Conservation (phyloP, 805 yeast genomes). For the Barnettozyma siamensis region DNA sequence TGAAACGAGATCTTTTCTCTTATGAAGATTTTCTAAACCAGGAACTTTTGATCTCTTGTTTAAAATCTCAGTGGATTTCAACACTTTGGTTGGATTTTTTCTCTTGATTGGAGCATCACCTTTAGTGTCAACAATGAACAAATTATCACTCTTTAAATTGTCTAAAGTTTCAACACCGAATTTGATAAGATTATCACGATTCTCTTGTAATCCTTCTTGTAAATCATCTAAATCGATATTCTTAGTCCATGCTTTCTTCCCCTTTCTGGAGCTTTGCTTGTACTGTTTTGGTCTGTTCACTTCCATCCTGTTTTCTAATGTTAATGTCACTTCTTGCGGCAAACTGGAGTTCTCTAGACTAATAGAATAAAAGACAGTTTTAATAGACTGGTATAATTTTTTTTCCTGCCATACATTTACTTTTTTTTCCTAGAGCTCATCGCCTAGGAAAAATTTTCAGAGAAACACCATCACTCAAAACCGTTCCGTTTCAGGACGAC, state of each 20-base stretch:
- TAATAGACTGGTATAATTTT: no score
- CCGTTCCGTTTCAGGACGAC: no score
- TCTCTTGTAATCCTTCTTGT: conserved; percentile 61
- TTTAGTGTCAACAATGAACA: conserved; percentile 62
- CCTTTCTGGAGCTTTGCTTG: conserved; percentile 80
- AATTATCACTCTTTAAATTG: conserved; percentile 35
- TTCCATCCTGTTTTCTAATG: conserved; percentile 23
- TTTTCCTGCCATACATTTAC: no score
- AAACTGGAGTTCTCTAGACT: no score
- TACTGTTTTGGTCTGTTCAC: conserved; percentile 50
- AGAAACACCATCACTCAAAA: no score
- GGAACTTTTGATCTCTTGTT: conserved; percentile 74
- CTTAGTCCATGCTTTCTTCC: conserved; percentile 89
- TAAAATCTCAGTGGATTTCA: conserved; percentile 44
- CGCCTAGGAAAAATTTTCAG: no score
- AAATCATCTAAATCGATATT: conserved; percentile 83
- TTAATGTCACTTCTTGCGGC: no score
- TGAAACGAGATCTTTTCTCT: conserved; percentile 43
- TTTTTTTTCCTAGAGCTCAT: no score
- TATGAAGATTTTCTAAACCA: conserved; percentile 39
- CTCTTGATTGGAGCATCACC: conserved; percentile 44
- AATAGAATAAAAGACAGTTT: no score
- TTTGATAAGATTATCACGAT: conserved; percentile 54
- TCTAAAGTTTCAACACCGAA: conserved; percentile 42
- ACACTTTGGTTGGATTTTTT: conserved; percentile 32